phyloP scores from a whole-genome alignment of 768 basidiomycete genomes.

The Tylopilus sp. region DNA sequence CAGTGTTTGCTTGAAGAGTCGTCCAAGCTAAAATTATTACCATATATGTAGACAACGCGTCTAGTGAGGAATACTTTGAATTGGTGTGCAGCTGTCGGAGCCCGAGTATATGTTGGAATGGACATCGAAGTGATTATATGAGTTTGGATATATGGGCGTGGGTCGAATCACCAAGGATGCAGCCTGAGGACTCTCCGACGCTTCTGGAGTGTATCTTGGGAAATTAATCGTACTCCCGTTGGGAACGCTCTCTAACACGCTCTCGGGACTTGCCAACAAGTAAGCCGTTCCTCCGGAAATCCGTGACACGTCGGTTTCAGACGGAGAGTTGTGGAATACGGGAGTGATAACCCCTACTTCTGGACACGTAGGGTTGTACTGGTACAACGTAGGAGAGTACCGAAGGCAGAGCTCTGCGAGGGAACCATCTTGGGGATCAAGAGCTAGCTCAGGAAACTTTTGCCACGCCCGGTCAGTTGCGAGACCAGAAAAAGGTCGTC shows the following conservation, averaged over 20 bases:
- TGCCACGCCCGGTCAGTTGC: conserved; percentile 20
- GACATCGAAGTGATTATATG: conserved; percentile 17
- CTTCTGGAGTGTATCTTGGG: background rate
- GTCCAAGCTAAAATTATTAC: background rate
- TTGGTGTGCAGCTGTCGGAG: conserved; percentile 2
- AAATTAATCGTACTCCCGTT: background rate
- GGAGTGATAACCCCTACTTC: conserved; percentile 4
- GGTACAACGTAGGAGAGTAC: conserved; percentile 2
- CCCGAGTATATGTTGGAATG: conserved; percentile 12
- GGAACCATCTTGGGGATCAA: conserved; percentile 2
- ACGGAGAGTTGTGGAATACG: conserved; percentile 1
- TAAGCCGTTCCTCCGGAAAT: conserved; percentile 10
- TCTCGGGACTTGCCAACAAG: conserved; percentile 7
- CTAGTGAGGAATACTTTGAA: conserved; percentile 1
- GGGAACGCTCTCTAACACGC: conserved; percentile 3
- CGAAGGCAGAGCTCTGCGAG: conserved; percentile 10
- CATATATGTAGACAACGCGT: no score
- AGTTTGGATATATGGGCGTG: conserved; percentile 26
- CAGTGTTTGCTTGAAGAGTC: background rate
- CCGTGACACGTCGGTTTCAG: conserved; percentile 9
- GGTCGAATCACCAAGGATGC: conserved; percentile 27
- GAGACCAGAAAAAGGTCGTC: background rate
- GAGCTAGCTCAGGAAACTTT: conserved; percentile 6
- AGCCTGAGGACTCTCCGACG: conserved; percentile 8
- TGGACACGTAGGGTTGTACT: conserved; percentile 5